Base-by-base conservation (phyloP, 2,329 filamentous ascomycete genomes). In the Talaromyces sp. region DNA sequence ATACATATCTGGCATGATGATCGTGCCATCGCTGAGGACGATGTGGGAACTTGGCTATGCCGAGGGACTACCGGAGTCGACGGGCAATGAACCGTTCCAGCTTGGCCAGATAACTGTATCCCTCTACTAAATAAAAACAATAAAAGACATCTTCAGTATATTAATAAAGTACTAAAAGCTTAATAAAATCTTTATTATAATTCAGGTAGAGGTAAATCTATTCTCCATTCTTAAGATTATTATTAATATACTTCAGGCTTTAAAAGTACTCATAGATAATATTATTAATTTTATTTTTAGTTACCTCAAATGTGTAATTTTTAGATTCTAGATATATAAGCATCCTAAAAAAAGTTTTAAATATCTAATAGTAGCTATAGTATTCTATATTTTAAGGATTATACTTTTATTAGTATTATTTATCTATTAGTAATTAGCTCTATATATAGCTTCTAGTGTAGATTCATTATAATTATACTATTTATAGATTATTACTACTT, bases 271-370 rank as follows among this genome's bases (percentile, higher is more conserved):
- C 21, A 32, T 17, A 27, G 11, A 27, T 27, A 41, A 58, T 58
- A 7, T 43, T 17, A 29, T 58, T 17, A 26, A 58, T 58, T 58
- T 58, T 49, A 46, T 58, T 29, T 54, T 53, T 26, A 54, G 56
- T 58, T 13, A 19, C 46, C 32, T 64, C 60, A 52, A 46, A 63
- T 14, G 56, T 17, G 32, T 43, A 63, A 58, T 31, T 56, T 24
- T 53, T 32, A 19, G 56, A 58, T 57, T 64, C 61, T 11, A 66
- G 56, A 58, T 64, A 53, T 52, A 66, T 66, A 29, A 64, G 29
- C 50, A 64, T 64, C 55, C 63, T 58, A 43, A 59, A 64, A 27
- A 65, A 59, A 17, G 60, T 56, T 57, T 64, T 65, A 32, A 65
- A 65, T n/a, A 2, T 53, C 14, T 58, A 14, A 49, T 60, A 62